phyloP scores from a whole-genome alignment of 352 stramenopile species.

The Globisporangium cystogenes region DNA sequence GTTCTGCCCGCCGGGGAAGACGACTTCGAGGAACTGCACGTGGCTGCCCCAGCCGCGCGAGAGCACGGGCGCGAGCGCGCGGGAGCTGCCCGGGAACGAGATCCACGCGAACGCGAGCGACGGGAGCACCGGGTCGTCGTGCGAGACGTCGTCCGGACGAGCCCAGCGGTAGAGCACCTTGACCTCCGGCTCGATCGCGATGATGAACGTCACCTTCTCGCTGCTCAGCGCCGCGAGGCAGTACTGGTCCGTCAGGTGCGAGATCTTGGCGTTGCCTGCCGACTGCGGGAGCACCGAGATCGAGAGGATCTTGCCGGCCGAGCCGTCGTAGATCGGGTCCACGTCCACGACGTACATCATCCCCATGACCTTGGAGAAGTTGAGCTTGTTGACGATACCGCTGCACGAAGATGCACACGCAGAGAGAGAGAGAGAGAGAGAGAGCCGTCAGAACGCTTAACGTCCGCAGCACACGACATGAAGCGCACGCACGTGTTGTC shows the following conservation, averaged over 20 bases:
- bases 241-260: constrained; percentile 82
- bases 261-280: constrained; percentile 81
- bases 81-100: constrained; percentile 77
- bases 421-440: constrained; percentile 2
- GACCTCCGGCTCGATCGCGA: constrained; percentile 93
- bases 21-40: constrained; percentile 90
- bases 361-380: constrained; percentile 93
- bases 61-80: constrained; percentile 86
- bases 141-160: constrained; percentile 63
- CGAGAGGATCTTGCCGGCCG: constrained; percentile 83
- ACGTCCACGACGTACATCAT: constrained; percentile 93
- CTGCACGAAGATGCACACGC: too few relatives aligned
- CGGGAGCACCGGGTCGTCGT: constrained; percentile 80
- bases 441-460: neutral
- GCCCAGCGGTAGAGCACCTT: constrained; percentile 93
- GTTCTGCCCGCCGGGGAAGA: constrained; percentile 69
- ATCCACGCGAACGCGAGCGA: constrained; percentile 95
- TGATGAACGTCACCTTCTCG: constrained; percentile 94
- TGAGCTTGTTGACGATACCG: constrained; percentile 93
- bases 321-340: constrained; percentile 94
- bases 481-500: constrained; percentile 73
- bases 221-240: constrained; percentile 76
- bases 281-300: constrained; percentile 77
- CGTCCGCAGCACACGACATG: neutral
- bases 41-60: constrained; percentile 91